phyloP scores from a whole-genome alignment of 2,329 filamentous ascomycete genomes.

The Ceratocystiopsis minuta region DNA sequence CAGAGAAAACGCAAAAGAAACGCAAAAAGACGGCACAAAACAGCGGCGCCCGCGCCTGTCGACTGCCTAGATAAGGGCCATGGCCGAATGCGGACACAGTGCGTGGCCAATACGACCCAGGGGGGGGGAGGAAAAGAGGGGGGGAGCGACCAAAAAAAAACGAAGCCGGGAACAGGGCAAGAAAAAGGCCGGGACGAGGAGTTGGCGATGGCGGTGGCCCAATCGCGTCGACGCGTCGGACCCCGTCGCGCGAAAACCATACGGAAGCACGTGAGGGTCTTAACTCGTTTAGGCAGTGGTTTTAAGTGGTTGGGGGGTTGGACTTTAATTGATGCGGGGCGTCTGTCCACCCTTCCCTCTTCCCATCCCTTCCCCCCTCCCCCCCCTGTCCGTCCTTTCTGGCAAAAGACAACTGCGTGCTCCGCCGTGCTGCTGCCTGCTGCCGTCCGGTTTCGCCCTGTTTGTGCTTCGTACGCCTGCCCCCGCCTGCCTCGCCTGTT shows the following conservation, averaged over 20 bases:
- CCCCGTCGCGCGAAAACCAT: too few relatives aligned
- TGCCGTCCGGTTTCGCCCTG: too few relatives aligned
- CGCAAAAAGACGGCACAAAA: not conserved
- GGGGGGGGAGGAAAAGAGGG: not conserved
- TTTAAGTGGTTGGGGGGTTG: too few relatives aligned
- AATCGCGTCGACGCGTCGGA: not conserved
- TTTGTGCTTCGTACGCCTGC: too few relatives aligned
- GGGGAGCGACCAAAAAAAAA: not conserved
- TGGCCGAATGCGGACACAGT: not conserved
- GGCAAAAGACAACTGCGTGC: too few relatives aligned
- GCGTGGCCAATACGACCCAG: not conserved
- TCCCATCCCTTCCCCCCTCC: too few relatives aligned
- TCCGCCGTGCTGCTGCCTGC: too few relatives aligned
- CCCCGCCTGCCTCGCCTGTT: too few relatives aligned
- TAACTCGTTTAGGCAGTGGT: too few relatives aligned
- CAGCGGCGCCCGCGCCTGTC: not conserved
- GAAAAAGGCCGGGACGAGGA: not conserved
- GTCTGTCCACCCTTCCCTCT: too few relatives aligned
- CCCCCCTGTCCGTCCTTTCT: too few relatives aligned
- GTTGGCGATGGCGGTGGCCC: not conserved
- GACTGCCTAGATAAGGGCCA: not conserved
- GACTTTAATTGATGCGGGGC: constrained; percentile 20
- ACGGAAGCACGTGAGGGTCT: too few relatives aligned
- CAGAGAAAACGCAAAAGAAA: not conserved
- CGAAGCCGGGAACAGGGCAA: constrained; percentile 1